Evolutionary conservation across 78 protist species (phyloP).

Genomic region (Isochrysis galbana): DNA sequence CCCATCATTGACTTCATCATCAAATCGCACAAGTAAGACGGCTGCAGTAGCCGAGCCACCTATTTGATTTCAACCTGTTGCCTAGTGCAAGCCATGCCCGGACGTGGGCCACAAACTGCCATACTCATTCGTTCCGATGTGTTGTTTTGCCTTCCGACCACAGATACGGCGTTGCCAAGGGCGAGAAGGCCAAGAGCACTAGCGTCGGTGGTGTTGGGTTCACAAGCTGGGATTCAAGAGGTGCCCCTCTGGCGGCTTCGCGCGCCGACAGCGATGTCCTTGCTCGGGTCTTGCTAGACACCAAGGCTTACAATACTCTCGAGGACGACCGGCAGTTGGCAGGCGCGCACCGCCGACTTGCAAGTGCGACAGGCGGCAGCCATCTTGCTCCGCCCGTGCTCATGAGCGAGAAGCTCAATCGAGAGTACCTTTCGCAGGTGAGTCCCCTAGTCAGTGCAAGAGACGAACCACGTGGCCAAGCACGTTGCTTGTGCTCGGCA

Average conservation of each 20-base stretch:
- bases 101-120: background rate
- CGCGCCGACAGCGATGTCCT: background rate
- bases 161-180: background rate
- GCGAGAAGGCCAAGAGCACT: background rate
- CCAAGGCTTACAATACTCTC: background rate
- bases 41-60: background rate
- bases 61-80: background rate
- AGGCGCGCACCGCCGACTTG: background rate
- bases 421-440: background rate
- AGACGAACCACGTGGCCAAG: no score
- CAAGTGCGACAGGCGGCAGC: background rate
- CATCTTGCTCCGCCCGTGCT: constrained; percentile 1
- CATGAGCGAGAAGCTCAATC: background rate
- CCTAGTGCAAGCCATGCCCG: background rate
- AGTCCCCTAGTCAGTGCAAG: no score
- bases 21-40: background rate
- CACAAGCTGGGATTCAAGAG: no score
- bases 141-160: background rate
- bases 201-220: background rate
- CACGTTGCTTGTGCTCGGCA: no score
- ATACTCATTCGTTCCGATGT: background rate
- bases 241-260: background rate
- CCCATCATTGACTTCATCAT: constrained; percentile 33
- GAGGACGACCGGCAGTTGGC: background rate
- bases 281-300: background rate